Conservation (phyloP, 2,329 filamentous ascomycete species). For the Cytospora piceae region DNA sequence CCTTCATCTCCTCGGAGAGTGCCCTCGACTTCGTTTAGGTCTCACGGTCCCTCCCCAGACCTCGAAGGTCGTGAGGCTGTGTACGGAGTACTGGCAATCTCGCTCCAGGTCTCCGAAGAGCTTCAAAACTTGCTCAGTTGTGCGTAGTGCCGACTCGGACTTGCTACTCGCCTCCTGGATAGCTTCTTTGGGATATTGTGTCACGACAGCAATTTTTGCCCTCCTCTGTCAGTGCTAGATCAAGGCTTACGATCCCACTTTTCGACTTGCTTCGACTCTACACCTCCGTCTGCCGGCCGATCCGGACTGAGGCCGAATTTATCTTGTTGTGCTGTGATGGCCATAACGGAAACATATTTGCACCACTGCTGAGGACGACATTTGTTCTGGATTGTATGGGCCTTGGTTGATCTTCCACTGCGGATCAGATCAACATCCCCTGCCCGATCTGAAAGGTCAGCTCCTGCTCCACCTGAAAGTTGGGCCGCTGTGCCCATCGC, state of each 20-base stretch:
- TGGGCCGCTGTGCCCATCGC: conserved; percentile 5
- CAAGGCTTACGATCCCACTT: conserved; percentile 1
- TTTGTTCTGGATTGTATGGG: conserved; percentile 21
- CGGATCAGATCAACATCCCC: conserved; percentile 24
- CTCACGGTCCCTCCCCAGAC: neutral
- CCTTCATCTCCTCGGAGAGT: neutral
- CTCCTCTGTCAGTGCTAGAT: neutral
- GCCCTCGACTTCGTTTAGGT: neutral
- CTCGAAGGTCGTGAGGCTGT: neutral
- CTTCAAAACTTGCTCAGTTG: neutral
- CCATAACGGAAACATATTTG: conserved; percentile 9
- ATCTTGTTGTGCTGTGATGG: conserved; percentile 17
- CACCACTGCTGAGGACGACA: conserved; percentile 17
- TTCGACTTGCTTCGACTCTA: conserved; percentile 18
- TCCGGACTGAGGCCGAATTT: conserved; percentile 5
- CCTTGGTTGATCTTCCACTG: conserved; percentile 21
- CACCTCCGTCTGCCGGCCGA: conserved; percentile 16
- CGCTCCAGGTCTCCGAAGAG: neutral
- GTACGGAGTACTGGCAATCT: conserved; percentile 1
- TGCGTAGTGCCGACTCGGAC: neutral
- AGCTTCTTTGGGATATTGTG: conserved; percentile 5
- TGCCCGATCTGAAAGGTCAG: conserved; percentile 21
- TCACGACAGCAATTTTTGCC: conserved; percentile 7
- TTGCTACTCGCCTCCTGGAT: conserved; percentile 7
- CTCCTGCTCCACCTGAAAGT: conserved; percentile 15